A percentile compares a stretch with the other conserved stretches of the same genome.
phyloP scores from a whole-genome alignment of 768 basidiomycete genomes.

The Lentinus brumalis region DNA sequence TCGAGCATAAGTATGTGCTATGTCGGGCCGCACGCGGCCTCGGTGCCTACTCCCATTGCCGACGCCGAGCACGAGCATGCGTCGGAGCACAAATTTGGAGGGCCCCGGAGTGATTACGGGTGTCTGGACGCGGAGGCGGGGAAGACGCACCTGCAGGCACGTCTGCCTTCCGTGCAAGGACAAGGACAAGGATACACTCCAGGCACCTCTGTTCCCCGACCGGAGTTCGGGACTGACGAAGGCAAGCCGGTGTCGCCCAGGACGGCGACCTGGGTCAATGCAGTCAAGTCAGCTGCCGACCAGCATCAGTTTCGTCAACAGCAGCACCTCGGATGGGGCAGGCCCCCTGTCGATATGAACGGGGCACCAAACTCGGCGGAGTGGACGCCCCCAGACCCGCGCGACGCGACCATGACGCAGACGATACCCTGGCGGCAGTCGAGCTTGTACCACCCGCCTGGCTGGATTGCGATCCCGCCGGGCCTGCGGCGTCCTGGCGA shows the following conservation, averaged over 20 bases:
- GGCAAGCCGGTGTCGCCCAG: background rate
- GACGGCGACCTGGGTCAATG: background rate
- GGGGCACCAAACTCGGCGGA: background rate
- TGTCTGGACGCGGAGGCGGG: background rate
- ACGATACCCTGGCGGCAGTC: constrained; percentile 1
- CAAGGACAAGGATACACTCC: too few relatives aligned
- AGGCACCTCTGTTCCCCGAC: too few relatives aligned
- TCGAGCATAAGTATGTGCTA: constrained; percentile 1
- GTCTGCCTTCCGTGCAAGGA: too few relatives aligned
- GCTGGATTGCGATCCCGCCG: background rate
- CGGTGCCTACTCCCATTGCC: too few relatives aligned
- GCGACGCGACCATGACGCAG: background rate
- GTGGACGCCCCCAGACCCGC: background rate
- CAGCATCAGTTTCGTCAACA: too few relatives aligned
- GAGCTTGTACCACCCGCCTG: constrained; percentile 4
- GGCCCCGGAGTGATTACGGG: background rate
- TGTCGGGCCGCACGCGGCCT: constrained; percentile 2
- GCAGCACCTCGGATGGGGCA: too few relatives aligned
- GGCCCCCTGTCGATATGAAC: too few relatives aligned
- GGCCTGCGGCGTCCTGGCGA: background rate
- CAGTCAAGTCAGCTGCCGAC: too few relatives aligned
- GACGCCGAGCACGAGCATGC: too few relatives aligned
- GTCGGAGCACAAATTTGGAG: too few relatives aligned
- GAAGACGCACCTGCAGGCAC: too few relatives aligned
- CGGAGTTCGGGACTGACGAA: too few relatives aligned